Evolutionary conservation across 345 rosid genomes (phyloP), one percentile per base, ranked within the genome.

Genomic region (Arabis hirsuta): DNA sequence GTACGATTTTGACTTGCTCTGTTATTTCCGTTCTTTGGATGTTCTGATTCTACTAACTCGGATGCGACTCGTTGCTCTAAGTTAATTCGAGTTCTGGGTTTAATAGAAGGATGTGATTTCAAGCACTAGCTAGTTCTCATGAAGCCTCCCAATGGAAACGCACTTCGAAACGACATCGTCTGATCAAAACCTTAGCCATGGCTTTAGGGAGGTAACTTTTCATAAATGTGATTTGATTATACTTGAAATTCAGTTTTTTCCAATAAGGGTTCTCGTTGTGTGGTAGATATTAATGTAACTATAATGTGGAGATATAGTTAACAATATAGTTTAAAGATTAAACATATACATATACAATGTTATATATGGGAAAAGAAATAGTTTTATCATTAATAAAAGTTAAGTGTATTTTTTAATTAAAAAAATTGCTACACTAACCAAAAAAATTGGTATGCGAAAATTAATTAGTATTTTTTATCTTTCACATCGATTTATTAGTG

Each of bases 71-170:
- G 72, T 43, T 24, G 27, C 65, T 31, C 65, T 20, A 78, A 73
- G 78, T 62, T 80, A 65, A 47, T 14, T 42, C 73, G 54, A 44
- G 67, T 62, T 1, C 79, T 81, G 31, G 59, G 63, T 65, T 54
- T 80, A 73, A 62, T 75, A 0, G 81, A 80, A 29, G 84, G 86
- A 54, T 83, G 86, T 69, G 86, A 83, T 68, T 80, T 80, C 68
- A 74, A 76, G 41, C 82, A 79, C 77, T 81, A 82, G 82, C 66
- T 81, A 2, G 77, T 82, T 41, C 75, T 82, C 13, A 78, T 78
- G 84, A 82, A 73, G 45, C 67, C 81, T 73, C 82, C 84, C 12
- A 69, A 65, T 26, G 82, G 81, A 61, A 80, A 80, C 82, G 81
- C 82, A 56, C 60, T 42, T 72, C 82, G 86, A 47, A 71, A 72